These are phyloP conservation scores for Quambalaria eucalypti DNA, from an alignment of 1,284 basidiomycete species.

Conservation along the genomic window DNA sequence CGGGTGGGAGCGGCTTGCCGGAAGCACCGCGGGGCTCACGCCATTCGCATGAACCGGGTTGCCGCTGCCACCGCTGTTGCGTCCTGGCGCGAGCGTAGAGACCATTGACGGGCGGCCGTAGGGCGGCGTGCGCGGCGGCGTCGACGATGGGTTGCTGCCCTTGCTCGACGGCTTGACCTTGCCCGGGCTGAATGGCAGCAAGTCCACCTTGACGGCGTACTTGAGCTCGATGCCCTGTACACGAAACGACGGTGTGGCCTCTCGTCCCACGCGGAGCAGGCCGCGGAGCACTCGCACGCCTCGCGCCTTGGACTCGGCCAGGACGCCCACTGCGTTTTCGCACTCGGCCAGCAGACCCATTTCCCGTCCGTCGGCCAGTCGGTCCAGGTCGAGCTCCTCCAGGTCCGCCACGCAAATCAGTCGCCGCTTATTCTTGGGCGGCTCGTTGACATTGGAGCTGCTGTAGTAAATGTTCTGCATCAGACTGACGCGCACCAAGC, in stretches of 20 bases:
- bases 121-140: constrained; percentile 18
- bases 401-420: constrained; percentile 33
- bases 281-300: constrained; percentile 32
- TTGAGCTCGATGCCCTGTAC: constrained; percentile 40
- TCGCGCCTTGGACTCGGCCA: constrained; percentile 12
- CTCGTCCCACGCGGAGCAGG: constrained; percentile 21
- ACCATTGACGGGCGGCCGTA: constrained; percentile 3
- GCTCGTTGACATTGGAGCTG: constrained; percentile 28
- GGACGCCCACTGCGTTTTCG: constrained; percentile 11
- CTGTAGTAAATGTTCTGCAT: constrained; percentile 37
- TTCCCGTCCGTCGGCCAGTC: constrained; percentile 4
- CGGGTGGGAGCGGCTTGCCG: background rate
- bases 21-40: background rate
- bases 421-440: constrained; percentile 25
- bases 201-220: constrained; percentile 39
- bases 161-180: constrained; percentile 10
- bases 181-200: constrained; percentile 20
- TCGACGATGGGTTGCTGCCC: constrained; percentile 15
- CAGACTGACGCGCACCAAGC: constrained; percentile 29
- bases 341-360: constrained; percentile 17
- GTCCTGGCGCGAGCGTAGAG: constrained; percentile 7
- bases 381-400: constrained; percentile 32
- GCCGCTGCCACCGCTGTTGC: too few species aligned
- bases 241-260: constrained; percentile 29
- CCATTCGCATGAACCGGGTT: too few species aligned